Evolutionary conservation across 1,139 yeast species (phyloP).

Genomic region (Protomyces arabidopsidicola): DNA sequence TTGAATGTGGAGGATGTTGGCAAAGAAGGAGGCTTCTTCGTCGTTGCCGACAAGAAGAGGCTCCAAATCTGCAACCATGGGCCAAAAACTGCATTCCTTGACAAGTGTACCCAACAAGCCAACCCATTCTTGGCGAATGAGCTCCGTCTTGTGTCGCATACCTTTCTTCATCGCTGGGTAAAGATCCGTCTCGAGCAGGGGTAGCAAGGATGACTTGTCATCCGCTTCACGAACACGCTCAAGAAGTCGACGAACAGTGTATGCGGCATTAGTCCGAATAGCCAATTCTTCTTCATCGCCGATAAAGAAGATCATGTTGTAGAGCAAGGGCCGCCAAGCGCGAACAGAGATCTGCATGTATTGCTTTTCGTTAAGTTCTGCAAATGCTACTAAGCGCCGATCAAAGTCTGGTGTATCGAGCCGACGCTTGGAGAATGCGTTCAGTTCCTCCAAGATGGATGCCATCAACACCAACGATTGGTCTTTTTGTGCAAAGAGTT

Average conservation of each 20-base stretch:
- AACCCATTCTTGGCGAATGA: conserved; percentile 66
- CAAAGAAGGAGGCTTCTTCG: conserved; percentile 81
- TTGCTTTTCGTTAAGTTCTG: conserved; percentile 54
- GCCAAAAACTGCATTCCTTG: conserved; percentile 46
- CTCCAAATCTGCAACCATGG: conserved; percentile 63
- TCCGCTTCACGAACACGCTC: conserved; percentile 46
- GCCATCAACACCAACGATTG: conserved; percentile 48
- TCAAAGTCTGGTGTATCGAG: conserved; percentile 78
- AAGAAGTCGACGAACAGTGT: conserved; percentile 58
- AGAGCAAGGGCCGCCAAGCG: conserved; percentile 79
- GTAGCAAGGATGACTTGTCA: conserved; percentile 41
- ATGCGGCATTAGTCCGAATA: conserved; percentile 71
- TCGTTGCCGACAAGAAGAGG: conserved; percentile 61
- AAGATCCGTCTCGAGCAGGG: conserved; percentile 52
- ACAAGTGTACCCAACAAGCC: conserved; percentile 62
- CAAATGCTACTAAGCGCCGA: conserved; percentile 63
- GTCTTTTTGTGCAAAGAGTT: conserved; percentile 55
- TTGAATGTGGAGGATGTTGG: conserved; percentile 78
- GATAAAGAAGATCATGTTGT: conserved; percentile 63
- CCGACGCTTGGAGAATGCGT: conserved; percentile 60
- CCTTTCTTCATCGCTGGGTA: conserved; percentile 69
- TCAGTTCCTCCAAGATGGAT: conserved; percentile 55
- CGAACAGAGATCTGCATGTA: conserved; percentile 47
- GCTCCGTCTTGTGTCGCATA: conserved; percentile 58
- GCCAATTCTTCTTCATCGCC: conserved; percentile 78